Evolutionary conservation across 2,329 filamentous ascomycete species (phyloP).

Genomic region (Tolypocladium endophyticum): DNA sequence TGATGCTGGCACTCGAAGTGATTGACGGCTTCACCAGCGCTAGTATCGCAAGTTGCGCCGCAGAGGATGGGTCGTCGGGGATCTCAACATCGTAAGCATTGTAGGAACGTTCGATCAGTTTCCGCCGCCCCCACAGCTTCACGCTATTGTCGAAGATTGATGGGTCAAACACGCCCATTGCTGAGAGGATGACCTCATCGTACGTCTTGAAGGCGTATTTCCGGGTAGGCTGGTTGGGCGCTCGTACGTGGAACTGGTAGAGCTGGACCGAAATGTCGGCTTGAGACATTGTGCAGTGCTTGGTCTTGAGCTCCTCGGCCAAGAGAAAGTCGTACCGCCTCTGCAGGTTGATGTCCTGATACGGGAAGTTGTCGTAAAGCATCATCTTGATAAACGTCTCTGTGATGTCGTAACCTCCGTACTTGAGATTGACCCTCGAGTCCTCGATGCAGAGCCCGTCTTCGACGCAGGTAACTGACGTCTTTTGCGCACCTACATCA

Average conservation of each 20-base stretch:
- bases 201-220: constrained; percentile 97
- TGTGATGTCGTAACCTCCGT: constrained; percentile 84
- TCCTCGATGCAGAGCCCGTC: constrained; percentile 93
- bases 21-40: constrained; percentile 50
- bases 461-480: constrained; percentile 91
- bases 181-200: constrained; percentile 88
- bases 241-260: constrained; percentile 82
- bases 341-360: constrained; percentile 84
- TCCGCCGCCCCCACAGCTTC: constrained; percentile 72
- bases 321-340: constrained; percentile 86
- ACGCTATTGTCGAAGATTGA: constrained; percentile 71
- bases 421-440: constrained; percentile 90
- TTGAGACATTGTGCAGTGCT: constrained; percentile 85
- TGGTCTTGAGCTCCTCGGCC: constrained; percentile 91
- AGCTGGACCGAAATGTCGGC: constrained; percentile 80
- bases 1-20: constrained; percentile 18
- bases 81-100: constrained; percentile 84
- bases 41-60: constrained; percentile 64
- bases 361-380: constrained; percentile 91
- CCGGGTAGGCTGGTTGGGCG: constrained; percentile 75
- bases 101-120: constrained; percentile 75
- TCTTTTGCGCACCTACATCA: constrained; percentile 94
- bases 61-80: constrained; percentile 80
- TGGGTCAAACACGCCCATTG: constrained; percentile 90
- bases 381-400: constrained; percentile 97